Conservation (phyloP, 495 filamentous ascomycete genomes). For the Podospora sp. region DNA sequence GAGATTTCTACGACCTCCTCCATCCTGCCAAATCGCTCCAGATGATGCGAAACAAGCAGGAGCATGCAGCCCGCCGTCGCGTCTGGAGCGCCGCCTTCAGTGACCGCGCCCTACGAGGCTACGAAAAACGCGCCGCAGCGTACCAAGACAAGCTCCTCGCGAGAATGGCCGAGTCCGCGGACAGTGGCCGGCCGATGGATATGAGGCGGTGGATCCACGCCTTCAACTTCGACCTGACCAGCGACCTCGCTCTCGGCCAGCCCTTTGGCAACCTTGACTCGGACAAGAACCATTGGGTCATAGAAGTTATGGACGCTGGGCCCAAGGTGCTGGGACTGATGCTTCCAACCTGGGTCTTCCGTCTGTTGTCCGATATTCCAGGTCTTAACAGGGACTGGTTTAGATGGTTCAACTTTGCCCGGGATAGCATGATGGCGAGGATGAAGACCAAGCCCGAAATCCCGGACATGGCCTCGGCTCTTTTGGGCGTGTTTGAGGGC, state of each 20-base stretch:
- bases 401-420: too few relatives aligned
- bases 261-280: neutral
- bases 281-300: neutral
- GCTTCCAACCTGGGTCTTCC: too few relatives aligned
- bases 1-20: slow-evolving; percentile 7
- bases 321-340: too few relatives aligned
- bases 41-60: slow-evolving; percentile 6
- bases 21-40: slow-evolving; percentile 1
- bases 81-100: neutral
- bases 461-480: too few relatives aligned
- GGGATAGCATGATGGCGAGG: too few relatives aligned
- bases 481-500: too few relatives aligned
- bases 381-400: too few relatives aligned
- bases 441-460: too few relatives aligned
- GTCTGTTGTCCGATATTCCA: too few relatives aligned
- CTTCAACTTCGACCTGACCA: neutral
- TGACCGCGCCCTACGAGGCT: neutral
- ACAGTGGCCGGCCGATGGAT: neutral
- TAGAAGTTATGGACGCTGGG: neutral
- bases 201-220: slow-evolving; percentile 1
- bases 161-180: neutral
- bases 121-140: neutral
- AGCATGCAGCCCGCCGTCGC: slow-evolving; percentile 2
- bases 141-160: neutral
- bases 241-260: slow-evolving; percentile 9